Conservation (phyloP, 2,329 filamentous ascomycete genomes). For the Immersiporthe knoxdaviesiana region DNA sequence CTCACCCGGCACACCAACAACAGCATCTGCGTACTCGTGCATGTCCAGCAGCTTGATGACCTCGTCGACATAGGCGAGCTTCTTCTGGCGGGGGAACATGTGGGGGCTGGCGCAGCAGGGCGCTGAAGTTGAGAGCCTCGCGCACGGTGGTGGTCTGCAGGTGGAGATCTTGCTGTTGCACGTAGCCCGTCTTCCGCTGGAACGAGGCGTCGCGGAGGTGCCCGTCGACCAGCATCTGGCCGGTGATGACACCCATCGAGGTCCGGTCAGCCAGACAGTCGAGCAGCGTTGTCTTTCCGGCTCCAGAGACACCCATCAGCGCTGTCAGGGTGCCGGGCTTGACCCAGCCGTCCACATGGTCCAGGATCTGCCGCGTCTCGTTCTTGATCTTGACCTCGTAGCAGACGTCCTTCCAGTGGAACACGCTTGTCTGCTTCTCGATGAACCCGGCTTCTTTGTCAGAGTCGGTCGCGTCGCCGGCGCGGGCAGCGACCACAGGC, state of each 20-base stretch:
- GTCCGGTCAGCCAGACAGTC: conserved; percentile 71
- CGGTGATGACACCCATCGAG: conserved; percentile 71
- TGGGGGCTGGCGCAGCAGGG: conserved; percentile 64
- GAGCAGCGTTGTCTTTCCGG: conserved; percentile 73
- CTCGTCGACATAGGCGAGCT: conserved; percentile 67
- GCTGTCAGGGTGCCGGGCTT: conserved; percentile 30
- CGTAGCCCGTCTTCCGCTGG: conserved; percentile 70
- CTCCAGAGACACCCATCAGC: conserved; percentile 62
- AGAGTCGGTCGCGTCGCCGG: conserved; percentile 40
- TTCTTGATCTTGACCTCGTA: conserved; percentile 31
- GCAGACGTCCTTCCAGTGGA: conserved; percentile 31
- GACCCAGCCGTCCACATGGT: conserved; percentile 31
- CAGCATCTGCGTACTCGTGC: conserved; percentile 67
- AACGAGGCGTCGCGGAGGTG: conserved; percentile 64
- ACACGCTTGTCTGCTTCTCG: conserved; percentile 28
- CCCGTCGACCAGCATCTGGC: conserved; percentile 71
- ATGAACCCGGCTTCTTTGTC: conserved; percentile 40
- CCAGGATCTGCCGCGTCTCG: conserved; percentile 28
- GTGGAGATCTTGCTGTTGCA: conserved; percentile 71
- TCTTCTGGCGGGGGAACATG: conserved; percentile 61
- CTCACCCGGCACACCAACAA: conserved; percentile 70
- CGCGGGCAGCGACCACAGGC: conserved; percentile 49
- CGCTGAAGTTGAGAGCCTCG: conserved; percentile 67
- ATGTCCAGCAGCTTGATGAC: conserved; percentile 71
- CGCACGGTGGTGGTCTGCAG: conserved; percentile 66